A percentile compares a stretch with the other conserved stretches of the same genome.
Conservation (phyloP, 805 yeast species). For the Candida insectorum region DNA sequence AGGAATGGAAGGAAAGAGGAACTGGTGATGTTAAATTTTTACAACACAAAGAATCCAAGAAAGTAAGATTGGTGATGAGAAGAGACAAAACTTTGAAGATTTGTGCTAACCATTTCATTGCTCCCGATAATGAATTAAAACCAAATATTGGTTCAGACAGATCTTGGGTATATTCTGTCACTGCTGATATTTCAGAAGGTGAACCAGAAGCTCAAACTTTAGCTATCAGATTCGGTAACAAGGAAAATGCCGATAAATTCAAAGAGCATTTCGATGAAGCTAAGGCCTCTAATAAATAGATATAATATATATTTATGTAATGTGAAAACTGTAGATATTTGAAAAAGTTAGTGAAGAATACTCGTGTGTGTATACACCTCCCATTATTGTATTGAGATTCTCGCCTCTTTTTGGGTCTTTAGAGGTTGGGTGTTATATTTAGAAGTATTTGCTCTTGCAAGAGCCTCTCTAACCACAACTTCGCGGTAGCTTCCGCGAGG, state of each 20-base stretch:
- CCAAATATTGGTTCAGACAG: slow-evolving; percentile 97
- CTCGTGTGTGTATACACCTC: no score
- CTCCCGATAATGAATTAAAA: slow-evolving; percentile 77
- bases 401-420: no score
- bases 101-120: slow-evolving; percentile 93
- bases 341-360: no score
- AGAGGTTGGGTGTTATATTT: no score
- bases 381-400: no score
- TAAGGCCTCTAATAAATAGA: slow-evolving; percentile 44
- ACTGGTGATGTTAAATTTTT: slow-evolving; percentile 97
- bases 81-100: slow-evolving; percentile 97
- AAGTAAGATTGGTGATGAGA: slow-evolving; percentile 94
- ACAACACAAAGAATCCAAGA: slow-evolving; percentile 77
- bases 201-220: slow-evolving; percentile 93
- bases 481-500: neutral
- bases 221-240: slow-evolving; percentile 91
- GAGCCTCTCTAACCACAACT: no score
- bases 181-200: slow-evolving; percentile 95
- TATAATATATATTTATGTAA: slow-evolving; percentile 1
- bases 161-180: slow-evolving; percentile 95
- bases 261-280: slow-evolving; percentile 89
- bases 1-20: slow-evolving; percentile 99
- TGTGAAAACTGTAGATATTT: no score
- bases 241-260: slow-evolving; percentile 92
- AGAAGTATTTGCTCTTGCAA: no score